These are phyloP conservation scores for Triticum monococcum DNA, from an alignment of 176 grass and related monocot genomes.

Conservation along the genomic window DNA sequence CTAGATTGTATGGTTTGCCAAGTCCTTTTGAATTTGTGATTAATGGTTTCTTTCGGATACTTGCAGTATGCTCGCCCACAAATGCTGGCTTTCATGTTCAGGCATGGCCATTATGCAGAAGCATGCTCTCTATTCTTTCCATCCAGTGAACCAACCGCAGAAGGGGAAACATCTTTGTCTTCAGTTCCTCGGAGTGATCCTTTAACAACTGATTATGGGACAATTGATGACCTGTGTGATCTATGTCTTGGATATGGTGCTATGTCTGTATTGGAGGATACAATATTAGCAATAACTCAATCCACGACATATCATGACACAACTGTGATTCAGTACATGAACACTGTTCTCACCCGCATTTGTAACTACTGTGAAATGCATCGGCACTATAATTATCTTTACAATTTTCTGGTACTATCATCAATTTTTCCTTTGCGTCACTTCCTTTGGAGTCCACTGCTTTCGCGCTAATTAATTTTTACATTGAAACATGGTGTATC, in stretches of 20 bases:
- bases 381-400: slow-evolving; percentile 96
- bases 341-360: slow-evolving; percentile 71
- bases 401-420: slow-evolving; percentile 84
- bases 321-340: slow-evolving; percentile 61
- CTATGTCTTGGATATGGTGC: slow-evolving; percentile 87
- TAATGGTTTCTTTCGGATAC: slow-evolving; percentile 14
- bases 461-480: slow-evolving; percentile 23
- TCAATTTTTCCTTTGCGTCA: slow-evolving; percentile 8
- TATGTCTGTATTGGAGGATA: slow-evolving; percentile 75
- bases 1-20: neutral
- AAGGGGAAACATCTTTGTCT: slow-evolving; percentile 50
- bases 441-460: slow-evolving; percentile 4
- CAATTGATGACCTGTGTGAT: slow-evolving; percentile 88
- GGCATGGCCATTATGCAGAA: slow-evolving; percentile 83
- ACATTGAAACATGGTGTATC: slow-evolving; percentile 28
- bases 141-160: slow-evolving; percentile 47
- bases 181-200: slow-evolving; percentile 67
- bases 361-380: slow-evolving; percentile 97
- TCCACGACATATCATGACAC: slow-evolving; percentile 56
- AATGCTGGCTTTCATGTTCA: slow-evolving; percentile 93
- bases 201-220: slow-evolving; percentile 90
- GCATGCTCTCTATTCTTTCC: slow-evolving; percentile 87
- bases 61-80: slow-evolving; percentile 79
- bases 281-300: slow-evolving; percentile 58
- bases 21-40: neutral